Conservation (phyloP, 306 rosid species). For the Leucaena leucocephala region DNA sequence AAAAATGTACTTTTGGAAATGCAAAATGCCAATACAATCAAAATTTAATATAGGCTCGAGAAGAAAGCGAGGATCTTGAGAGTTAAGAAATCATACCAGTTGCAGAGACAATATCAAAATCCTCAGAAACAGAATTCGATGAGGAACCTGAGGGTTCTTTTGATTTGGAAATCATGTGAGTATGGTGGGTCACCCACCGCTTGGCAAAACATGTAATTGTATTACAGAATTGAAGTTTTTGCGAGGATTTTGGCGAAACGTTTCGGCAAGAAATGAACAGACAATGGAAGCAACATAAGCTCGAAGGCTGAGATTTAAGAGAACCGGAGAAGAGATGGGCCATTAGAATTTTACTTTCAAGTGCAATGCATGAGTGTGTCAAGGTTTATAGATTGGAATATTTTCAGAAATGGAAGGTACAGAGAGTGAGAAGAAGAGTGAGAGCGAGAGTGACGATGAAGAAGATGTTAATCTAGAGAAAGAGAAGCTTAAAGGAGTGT, state of each 20-base stretch:
- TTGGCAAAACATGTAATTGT: slow-evolving; percentile 34
- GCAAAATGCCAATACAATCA: background rate
- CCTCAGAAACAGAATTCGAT: slow-evolving; percentile 35
- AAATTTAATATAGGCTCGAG: slow-evolving; percentile 22
- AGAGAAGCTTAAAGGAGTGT: background rate
- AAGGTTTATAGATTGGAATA: background rate
- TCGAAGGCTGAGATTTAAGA: slow-evolving; percentile 13
- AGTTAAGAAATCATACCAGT: slow-evolving; percentile 45
- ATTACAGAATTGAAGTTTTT: slow-evolving; percentile 34
- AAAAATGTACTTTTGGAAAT: background rate
- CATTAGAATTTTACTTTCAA: slow-evolving; percentile 26
- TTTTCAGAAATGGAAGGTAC: background rate
- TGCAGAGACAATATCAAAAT: slow-evolving; percentile 46
- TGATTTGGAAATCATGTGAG: slow-evolving; percentile 34
- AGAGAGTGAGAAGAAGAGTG: background rate
- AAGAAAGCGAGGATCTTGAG: slow-evolving; percentile 21
- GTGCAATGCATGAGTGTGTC: background rate
- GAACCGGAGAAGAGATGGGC: slow-evolving; percentile 37
- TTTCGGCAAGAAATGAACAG: slow-evolving; percentile 30
- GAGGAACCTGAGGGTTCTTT: slow-evolving; percentile 43
- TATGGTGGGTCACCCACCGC: slow-evolving; percentile 27
- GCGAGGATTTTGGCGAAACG: slow-evolving; percentile 29
- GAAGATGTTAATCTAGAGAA: background rate
- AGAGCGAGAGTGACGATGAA: background rate
- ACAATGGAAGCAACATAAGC: slow-evolving; percentile 40